Evolutionary conservation across 306 rosid genomes (phyloP).

Genomic region (Fragaria nilgerrensis): DNA sequence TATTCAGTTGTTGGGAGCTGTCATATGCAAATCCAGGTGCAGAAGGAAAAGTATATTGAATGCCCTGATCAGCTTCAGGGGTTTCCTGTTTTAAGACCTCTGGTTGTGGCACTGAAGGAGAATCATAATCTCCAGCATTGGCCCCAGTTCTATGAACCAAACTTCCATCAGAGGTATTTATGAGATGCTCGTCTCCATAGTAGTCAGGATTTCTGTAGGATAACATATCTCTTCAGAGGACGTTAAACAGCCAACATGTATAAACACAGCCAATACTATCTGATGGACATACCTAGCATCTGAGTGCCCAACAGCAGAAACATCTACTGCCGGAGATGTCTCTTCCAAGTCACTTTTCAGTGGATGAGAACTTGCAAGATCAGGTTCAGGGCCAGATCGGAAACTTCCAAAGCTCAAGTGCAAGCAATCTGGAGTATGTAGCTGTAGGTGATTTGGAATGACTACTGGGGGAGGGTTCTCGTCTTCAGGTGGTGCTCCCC

Average conservation of each 20-base stretch:
- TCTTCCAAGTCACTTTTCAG: conserved; percentile 64
- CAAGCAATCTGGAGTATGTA: conserved; percentile 90
- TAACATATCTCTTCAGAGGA: conserved; percentile 22
- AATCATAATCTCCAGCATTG: conserved; percentile 55
- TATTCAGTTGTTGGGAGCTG: conserved; percentile 58
- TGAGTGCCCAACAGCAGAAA: conserved; percentile 60
- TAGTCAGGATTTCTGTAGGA: conserved; percentile 74
- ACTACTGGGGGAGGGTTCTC: conserved; percentile 65
- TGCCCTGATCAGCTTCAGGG: conserved; percentile 61
- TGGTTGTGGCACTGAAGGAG: conserved; percentile 68
- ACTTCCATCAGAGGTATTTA: conserved; percentile 60
- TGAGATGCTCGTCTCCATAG: conserved; percentile 76
- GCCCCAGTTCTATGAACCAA: conserved; percentile 61
- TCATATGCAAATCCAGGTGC: conserved; percentile 76
- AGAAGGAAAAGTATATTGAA: conserved; percentile 73
- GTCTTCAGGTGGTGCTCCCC: conserved; percentile 59
- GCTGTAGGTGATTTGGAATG: conserved; percentile 91
- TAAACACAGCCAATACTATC: conserved; percentile 3
- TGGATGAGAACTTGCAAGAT: conserved; percentile 49
- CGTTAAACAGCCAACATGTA: conserved; percentile 14
- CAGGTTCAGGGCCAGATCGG: conserved; percentile 58
- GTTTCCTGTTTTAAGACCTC: conserved; percentile 75
- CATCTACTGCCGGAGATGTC: conserved; percentile 61
- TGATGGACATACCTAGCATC: conserved; percentile 54
- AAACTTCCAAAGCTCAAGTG: conserved; percentile 97